A percentile compares a stretch with the other conserved stretches of the same genome.
Conservation (phyloP, 2,329 filamentous ascomycete species). For the Curvularia spicifera region DNA sequence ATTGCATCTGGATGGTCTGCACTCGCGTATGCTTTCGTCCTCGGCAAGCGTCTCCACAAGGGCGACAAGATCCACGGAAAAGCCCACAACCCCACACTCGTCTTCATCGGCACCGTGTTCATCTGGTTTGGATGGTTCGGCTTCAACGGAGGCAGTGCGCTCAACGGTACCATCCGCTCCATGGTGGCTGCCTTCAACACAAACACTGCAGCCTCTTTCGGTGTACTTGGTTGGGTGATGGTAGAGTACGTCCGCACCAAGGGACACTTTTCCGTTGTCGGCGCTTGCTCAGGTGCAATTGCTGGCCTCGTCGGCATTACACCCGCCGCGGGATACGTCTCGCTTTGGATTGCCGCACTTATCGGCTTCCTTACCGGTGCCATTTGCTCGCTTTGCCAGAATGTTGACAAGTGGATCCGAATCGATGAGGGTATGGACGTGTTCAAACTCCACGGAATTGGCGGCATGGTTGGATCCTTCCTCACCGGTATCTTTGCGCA, state of each 20-base stretch:
- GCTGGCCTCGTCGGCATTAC: slow-evolving; percentile 67
- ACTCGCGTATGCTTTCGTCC: slow-evolving; percentile 67
- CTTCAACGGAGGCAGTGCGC: slow-evolving; percentile 63
- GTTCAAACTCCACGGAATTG: slow-evolving; percentile 65
- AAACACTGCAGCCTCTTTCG: slow-evolving; percentile 62
- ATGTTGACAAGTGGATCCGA: slow-evolving; percentile 61
- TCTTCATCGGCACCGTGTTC: slow-evolving; percentile 68
- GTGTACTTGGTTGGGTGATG: slow-evolving; percentile 61
- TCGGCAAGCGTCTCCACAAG: slow-evolving; percentile 63
- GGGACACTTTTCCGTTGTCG: slow-evolving; percentile 62
- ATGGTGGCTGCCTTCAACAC: slow-evolving; percentile 65
- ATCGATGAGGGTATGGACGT: slow-evolving; percentile 67
- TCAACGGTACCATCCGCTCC: slow-evolving; percentile 56
- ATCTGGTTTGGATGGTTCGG: slow-evolving; percentile 71
- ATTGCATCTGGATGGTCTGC: slow-evolving; percentile 68
- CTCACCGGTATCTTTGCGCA: slow-evolving; percentile 65
- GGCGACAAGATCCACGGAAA: slow-evolving; percentile 60
- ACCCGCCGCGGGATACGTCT: slow-evolving; percentile 61
- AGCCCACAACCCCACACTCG: slow-evolving; percentile 68
- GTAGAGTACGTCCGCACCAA: slow-evolving; percentile 61
- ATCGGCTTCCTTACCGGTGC: slow-evolving; percentile 64
- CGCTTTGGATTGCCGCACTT: slow-evolving; percentile 60
- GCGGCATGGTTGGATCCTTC: slow-evolving; percentile 64
- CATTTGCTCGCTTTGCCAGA: slow-evolving; percentile 57
- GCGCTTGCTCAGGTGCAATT: slow-evolving; percentile 64